Base-by-base conservation (phyloP, 495 filamentous ascomycete genomes). In the Aspergillus biplanus region DNA sequence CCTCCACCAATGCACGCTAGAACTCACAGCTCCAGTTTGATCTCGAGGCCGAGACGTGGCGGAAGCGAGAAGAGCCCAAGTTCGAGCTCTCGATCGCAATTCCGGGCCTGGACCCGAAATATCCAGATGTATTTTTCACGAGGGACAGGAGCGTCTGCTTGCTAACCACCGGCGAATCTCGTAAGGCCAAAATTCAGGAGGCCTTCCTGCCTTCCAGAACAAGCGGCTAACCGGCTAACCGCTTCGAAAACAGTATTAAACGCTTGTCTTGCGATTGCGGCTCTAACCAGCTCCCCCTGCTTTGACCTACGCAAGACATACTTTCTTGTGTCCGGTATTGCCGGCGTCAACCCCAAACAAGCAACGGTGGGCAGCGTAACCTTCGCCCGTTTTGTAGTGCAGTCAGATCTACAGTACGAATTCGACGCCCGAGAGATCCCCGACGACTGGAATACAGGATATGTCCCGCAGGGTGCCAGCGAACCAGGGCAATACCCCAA, bases 371-470 rank as follows among this genome's bases (percentile, higher is more conserved):
- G 80, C 48, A 80, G 80, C 34, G 88, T 89, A 13, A 86, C 85
- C 1, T 89, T 93, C 70, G 83, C 86, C 18, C 82, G 83, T 6
- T 93, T 85, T 64, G 85, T 87, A 4, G 80, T 92, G 16, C 90
- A 92, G 62, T 88, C 91, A 1, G 90, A 85, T 0, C 74, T 91
- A 55, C 89, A 92, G 71, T 90, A 91, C 64, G 89, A 92, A 69
- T 84, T 92, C 57, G 89, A 91, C 67, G 79, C 83, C 5, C 85
- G 90, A 12, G 88, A 92, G 72, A 88, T 90, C 46, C 85, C 88
- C 4, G 67, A 62, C 12, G 87, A 87, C 73, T 90, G 82, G 63
- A 79, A 83, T 4, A 89, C 88, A 0, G 86, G 87, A 15, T 92
- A 92, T 66, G 74, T 92, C 27, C 80, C 87, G 0, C 84, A 85